These are phyloP conservation scores for Magnaporthiopsis poae DNA, from an alignment of 2,329 filamentous ascomycete species.

Conservation along the genomic window DNA sequence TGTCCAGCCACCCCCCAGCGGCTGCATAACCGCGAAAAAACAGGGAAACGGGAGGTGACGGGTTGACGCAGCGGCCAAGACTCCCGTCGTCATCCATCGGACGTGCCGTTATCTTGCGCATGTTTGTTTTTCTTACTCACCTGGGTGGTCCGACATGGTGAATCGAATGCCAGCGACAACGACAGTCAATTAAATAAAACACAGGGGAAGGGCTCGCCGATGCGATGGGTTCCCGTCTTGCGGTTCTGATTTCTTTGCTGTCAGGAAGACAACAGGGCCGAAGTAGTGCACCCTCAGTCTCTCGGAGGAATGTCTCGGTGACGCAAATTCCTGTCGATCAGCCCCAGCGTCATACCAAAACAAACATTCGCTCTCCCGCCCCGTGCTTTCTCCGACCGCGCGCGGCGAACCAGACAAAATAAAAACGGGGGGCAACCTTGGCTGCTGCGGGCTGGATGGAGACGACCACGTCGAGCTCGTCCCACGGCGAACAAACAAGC, in stretches of 20 bases:
- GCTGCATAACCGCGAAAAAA: constrained; percentile 2
- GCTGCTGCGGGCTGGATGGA: background rate
- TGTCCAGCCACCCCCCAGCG: background rate
- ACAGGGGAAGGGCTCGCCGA: background rate
- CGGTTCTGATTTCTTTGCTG: constrained; percentile 8
- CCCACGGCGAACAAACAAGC: background rate
- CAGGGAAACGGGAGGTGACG: background rate
- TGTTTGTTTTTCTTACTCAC: constrained; percentile 7
- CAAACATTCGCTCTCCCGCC: background rate
- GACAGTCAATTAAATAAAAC: background rate
- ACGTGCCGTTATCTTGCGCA: background rate
- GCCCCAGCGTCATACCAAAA: constrained; percentile 19
- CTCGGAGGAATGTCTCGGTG: constrained; percentile 12
- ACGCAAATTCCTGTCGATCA: constrained; percentile 15
- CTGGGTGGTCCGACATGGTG: constrained; percentile 9
- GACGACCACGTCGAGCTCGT: background rate
- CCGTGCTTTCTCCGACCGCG: background rate
- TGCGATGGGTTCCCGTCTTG: background rate
- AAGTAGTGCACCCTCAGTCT: background rate
- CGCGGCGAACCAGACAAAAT: background rate
- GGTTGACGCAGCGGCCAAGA: background rate
- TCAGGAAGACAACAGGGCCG: constrained; percentile 10
- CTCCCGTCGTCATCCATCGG: background rate
- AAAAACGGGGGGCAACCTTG: background rate
- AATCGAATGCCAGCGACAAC: background rate